A percentile compares a stretch with the other conserved stretches of the same genome.
Conservation (phyloP, 805 yeast genomes). For the Peterozyma toletana region DNA sequence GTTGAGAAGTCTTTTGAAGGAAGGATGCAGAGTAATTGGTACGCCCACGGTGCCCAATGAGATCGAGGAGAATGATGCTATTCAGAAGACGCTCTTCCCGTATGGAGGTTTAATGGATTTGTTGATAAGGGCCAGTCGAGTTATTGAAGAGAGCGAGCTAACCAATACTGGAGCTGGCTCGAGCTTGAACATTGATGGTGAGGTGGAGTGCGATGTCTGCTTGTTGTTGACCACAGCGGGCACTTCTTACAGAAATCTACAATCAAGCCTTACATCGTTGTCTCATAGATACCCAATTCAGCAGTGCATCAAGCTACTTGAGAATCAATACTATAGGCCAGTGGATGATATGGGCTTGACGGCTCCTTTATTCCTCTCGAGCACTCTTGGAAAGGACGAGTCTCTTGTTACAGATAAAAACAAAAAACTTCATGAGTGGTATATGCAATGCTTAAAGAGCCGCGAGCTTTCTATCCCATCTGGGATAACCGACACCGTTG, state of each 20-base stretch:
- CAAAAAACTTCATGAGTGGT: background rate
- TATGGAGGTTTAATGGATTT: slow-evolving; percentile 5
- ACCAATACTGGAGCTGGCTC: slow-evolving; percentile 49
- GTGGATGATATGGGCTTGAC: slow-evolving; percentile 22
- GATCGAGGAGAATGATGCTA: background rate
- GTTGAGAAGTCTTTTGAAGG: slow-evolving; percentile 15
- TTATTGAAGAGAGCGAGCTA: slow-evolving; percentile 26
- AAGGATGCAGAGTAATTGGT: slow-evolving; percentile 12
- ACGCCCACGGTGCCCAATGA: background rate
- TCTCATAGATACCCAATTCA: slow-evolving; percentile 22
- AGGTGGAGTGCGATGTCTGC: slow-evolving; percentile 39
- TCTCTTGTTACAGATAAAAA: background rate
- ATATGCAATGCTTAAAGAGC: background rate
- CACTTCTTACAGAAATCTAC: slow-evolving; percentile 11
- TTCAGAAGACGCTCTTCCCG: slow-evolving; percentile 7
- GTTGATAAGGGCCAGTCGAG: slow-evolving; percentile 1
- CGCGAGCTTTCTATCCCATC: slow-evolving; percentile 1
- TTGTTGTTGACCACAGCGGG: slow-evolving; percentile 17
- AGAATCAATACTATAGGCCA: slow-evolving; percentile 15
- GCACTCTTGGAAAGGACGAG: slow-evolving; percentile 4
- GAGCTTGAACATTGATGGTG: slow-evolving; percentile 29
- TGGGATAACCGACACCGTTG: slow-evolving; percentile 36
- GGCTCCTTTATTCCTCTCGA: slow-evolving; percentile 23
- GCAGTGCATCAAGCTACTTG: slow-evolving; percentile 18
- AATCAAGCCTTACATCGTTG: slow-evolving; percentile 12